Conservation (phyloP, 345 rosid species). For the Microcos paniculata region DNA sequence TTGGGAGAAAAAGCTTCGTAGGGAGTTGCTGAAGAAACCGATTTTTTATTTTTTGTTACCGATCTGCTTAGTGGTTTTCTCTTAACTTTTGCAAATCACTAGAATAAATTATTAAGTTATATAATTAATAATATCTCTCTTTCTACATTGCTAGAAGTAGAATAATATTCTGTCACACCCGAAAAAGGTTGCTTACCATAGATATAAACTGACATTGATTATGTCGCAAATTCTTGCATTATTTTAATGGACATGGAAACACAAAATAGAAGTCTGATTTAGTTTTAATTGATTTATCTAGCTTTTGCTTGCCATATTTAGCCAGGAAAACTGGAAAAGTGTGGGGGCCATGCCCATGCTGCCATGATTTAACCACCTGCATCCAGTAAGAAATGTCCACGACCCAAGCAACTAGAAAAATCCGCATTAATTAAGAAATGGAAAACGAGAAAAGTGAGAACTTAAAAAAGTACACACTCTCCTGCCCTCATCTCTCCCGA, state of each 20-base stretch:
- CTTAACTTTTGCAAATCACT: too few relatives aligned
- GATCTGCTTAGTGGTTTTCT: neutral
- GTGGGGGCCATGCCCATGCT: neutral
- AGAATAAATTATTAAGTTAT: neutral
- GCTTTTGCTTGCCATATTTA: neutral
- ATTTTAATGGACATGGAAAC: neutral
- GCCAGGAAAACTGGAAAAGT: neutral
- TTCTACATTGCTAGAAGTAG: slow-evolving; percentile 5
- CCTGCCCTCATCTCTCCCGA: neutral
- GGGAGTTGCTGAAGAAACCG: neutral
- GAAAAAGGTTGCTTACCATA: slow-evolving; percentile 5
- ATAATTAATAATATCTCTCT: too few relatives aligned
- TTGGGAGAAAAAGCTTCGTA: neutral
- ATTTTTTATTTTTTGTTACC: neutral
- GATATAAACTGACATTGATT: slow-evolving; percentile 11
- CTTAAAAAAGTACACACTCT: neutral
- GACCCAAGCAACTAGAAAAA: neutral
- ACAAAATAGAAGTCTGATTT: neutral
- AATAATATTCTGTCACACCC: neutral
- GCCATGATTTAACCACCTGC: slow-evolving; percentile 31
- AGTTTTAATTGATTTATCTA: neutral
- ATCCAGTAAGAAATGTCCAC: slow-evolving; percentile 24
- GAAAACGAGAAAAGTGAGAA: neutral
- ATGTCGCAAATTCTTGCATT: neutral
- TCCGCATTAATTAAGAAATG: neutral